A percentile compares a stretch with the other conserved stretches of the same genome.
Evolutionary conservation across 2,329 filamentous ascomycete genomes (phyloP).

Genomic region (Exophiala sp.): DNA sequence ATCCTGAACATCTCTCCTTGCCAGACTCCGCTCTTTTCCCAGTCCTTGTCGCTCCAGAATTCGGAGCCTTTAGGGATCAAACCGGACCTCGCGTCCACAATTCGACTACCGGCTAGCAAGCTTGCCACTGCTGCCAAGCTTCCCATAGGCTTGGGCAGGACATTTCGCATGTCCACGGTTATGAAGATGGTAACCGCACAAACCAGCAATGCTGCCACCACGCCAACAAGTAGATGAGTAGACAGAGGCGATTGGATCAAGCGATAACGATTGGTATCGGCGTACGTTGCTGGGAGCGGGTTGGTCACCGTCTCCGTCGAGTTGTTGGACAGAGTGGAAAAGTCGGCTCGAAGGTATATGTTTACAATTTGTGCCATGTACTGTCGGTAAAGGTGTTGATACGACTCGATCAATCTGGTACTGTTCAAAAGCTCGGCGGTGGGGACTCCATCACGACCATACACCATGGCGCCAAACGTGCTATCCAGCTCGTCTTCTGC

Average conservation of each 20-base stretch:
- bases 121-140: slow-evolving; percentile 21
- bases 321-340: slow-evolving; percentile 17
- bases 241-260: slow-evolving; percentile 16
- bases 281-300: slow-evolving; percentile 12
- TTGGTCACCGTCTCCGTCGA: slow-evolving; percentile 15
- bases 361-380: slow-evolving; percentile 17
- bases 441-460: slow-evolving; percentile 19
- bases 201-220: slow-evolving; percentile 15
- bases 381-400: slow-evolving; percentile 20
- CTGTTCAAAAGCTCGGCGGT: slow-evolving; percentile 13
- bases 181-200: slow-evolving; percentile 19
- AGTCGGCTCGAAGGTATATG: slow-evolving; percentile 15
- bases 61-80: slow-evolving; percentile 20
- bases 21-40: slow-evolving; percentile 21
- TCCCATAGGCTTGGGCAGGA: slow-evolving; percentile 21
- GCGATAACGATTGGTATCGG: slow-evolving; percentile 11
- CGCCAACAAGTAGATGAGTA: slow-evolving; percentile 18
- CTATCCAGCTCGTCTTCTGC: slow-evolving; percentile 13
- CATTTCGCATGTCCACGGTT: slow-evolving; percentile 19
- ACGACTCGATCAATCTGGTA: slow-evolving; percentile 12
- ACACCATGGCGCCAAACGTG: slow-evolving; percentile 18
- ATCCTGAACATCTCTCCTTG: slow-evolving; percentile 23
- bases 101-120: slow-evolving; percentile 19
- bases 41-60: slow-evolving; percentile 20
- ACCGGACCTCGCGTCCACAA: slow-evolving; percentile 16